A percentile compares a stretch with the other conserved stretches of the same genome.
These are phyloP conservation scores for Cystobasidium pallidum DNA, from an alignment of 1,284 basidiomycete species.

Conservation along the genomic window DNA sequence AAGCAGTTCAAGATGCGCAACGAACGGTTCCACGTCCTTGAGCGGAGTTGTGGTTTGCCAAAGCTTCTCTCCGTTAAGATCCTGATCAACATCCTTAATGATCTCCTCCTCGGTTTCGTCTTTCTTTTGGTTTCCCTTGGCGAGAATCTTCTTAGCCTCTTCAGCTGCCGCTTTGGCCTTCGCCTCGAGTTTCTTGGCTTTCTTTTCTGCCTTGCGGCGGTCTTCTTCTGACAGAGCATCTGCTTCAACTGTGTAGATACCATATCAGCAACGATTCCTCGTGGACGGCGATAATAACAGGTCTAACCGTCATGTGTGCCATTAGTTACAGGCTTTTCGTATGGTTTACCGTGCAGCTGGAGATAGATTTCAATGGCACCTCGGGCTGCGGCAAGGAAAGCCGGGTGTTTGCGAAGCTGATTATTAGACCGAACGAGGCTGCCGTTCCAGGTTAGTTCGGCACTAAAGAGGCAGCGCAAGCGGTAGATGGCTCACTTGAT, in stretches of 20 bases:
- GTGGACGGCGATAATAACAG: not conserved
- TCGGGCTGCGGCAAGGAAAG: constrained; percentile 74
- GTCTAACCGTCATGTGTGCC: constrained; percentile 36
- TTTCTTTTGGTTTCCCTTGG: constrained; percentile 63
- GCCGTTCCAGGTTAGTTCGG: constrained; percentile 26
- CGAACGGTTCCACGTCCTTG: constrained; percentile 72
- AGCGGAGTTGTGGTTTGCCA: constrained; percentile 70
- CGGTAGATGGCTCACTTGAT: constrained; percentile 64
- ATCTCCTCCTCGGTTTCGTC: constrained; percentile 48
- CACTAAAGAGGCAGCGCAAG: constrained; percentile 13
- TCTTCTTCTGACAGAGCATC: constrained; percentile 43
- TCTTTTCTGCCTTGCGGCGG: constrained; percentile 75
- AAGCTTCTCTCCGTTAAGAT: constrained; percentile 77
- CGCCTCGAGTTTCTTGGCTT: constrained; percentile 73
- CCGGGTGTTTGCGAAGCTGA: constrained; percentile 71
- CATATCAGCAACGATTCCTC: not conserved
- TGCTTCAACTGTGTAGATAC: constrained; percentile 12
- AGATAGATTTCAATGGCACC: constrained; percentile 54
- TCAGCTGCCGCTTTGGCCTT: constrained; percentile 67
- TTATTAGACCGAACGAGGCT: constrained; percentile 86
- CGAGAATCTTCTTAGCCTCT: constrained; percentile 51
- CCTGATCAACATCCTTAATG: constrained; percentile 64
- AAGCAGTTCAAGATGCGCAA: constrained; percentile 69
- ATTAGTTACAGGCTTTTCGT: constrained; percentile 23
- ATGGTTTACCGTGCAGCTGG: constrained; percentile 29